A percentile compares a stretch with the other conserved stretches of the same genome.
Evolutionary conservation across 305 asterid species (phyloP).

Genomic region (Solanum hybrid): DNA sequence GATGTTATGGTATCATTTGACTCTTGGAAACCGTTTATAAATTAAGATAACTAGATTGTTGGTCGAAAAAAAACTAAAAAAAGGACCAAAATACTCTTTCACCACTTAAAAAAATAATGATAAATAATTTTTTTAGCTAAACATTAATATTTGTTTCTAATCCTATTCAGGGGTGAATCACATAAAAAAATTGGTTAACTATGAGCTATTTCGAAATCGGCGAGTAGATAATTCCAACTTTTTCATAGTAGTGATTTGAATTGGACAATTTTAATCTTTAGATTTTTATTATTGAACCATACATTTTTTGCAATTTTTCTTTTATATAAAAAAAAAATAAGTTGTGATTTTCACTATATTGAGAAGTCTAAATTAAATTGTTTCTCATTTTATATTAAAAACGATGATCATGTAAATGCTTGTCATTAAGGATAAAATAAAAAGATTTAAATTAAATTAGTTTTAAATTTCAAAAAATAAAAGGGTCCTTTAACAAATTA

Average conservation of each 20-base stretch:
- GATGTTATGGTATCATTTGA: background rate
- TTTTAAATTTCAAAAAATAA: too few species aligned
- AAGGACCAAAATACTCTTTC: background rate
- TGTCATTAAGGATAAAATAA: background rate
- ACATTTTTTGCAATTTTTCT: background rate
- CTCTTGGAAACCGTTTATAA: background rate
- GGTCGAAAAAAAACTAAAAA: too few species aligned
- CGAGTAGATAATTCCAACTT: background rate
- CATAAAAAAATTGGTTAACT: background rate
- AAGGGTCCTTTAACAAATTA: background rate
- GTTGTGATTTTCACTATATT: background rate
- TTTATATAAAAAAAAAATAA: background rate
- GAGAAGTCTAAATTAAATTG: background rate
- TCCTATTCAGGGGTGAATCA: background rate
- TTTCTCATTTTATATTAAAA: background rate
- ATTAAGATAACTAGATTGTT: background rate
- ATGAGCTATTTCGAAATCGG: background rate
- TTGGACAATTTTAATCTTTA: background rate
- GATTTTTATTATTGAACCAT: too few species aligned
- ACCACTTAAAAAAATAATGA: background rate
- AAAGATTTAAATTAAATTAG: background rate
- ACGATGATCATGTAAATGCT: background rate
- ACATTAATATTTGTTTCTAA: background rate
- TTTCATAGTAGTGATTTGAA: background rate
- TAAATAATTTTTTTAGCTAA: background rate